Conservation (phyloP, 495 filamentous ascomycete species). For the Penicillium soppii region DNA sequence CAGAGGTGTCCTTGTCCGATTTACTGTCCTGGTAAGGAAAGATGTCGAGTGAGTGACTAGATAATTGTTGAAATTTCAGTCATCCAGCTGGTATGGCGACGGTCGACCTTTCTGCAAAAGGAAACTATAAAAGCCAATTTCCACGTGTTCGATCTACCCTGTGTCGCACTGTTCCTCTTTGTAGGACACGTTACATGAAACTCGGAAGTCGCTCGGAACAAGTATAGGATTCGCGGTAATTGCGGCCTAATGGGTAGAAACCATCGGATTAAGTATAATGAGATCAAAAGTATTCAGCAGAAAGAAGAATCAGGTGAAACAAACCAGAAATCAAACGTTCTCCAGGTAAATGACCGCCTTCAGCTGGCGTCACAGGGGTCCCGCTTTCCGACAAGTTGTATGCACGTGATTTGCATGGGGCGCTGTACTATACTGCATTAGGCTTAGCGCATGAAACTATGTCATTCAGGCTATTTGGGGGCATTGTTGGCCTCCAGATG, state of each 20-base stretch:
- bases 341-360: neutral
- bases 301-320: neutral
- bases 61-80: conserved; percentile 3
- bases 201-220: neutral
- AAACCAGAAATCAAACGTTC: neutral
- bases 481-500: neutral
- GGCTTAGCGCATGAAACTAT: neutral
- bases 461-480: neutral
- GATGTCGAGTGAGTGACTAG: conserved; percentile 21
- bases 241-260: neutral
- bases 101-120: neutral
- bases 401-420: neutral
- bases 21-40: conserved; percentile 5
- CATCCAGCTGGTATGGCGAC: conserved; percentile 13
- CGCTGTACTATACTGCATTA: neutral
- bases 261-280: neutral
- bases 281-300: neutral
- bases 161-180: neutral
- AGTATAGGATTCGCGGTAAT: neutral
- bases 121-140: neutral
- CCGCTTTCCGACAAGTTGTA: neutral
- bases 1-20: conserved; percentile 5
- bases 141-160: conserved; percentile 1
- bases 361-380: conserved; percentile 7
- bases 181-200: neutral